These are phyloP conservation scores for Claviceps sp. DNA, from an alignment of 2,329 filamentous ascomycete genomes.

Conservation along the genomic window DNA sequence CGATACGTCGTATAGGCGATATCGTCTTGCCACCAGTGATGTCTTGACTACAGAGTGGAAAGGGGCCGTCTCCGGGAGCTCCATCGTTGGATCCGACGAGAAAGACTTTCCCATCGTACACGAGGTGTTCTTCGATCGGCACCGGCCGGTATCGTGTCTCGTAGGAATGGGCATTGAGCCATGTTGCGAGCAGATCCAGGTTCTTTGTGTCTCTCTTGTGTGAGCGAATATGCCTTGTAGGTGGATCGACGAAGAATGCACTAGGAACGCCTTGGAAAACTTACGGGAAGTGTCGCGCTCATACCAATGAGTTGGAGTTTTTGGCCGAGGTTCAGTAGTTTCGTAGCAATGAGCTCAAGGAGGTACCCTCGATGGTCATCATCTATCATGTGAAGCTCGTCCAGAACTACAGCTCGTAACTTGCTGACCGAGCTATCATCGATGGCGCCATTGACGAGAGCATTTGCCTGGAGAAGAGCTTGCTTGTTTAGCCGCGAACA, in stretches of 20 bases:
- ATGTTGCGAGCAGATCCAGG: slow-evolving; percentile 51
- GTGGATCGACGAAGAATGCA: not conserved
- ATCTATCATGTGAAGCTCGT: slow-evolving; percentile 73
- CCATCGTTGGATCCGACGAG: slow-evolving; percentile 40
- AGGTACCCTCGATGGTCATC: slow-evolving; percentile 65
- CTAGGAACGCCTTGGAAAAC: slow-evolving; percentile 8
- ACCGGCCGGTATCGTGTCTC: slow-evolving; percentile 60
- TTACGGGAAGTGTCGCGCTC: slow-evolving; percentile 63
- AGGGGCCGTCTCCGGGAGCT: slow-evolving; percentile 40
- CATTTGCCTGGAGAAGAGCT: slow-evolving; percentile 45
- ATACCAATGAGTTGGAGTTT: slow-evolving; percentile 61
- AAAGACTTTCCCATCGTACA: slow-evolving; percentile 57
- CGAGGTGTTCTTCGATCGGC: slow-evolving; percentile 62
- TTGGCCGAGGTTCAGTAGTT: slow-evolving; percentile 55
- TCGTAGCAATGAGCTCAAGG: slow-evolving; percentile 60
- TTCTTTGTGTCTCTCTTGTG: slow-evolving; percentile 34
- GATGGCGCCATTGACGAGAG: slow-evolving; percentile 59
- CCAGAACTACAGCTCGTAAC: slow-evolving; percentile 54
- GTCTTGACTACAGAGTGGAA: slow-evolving; percentile 29
- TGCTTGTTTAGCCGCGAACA: slow-evolving; percentile 2
- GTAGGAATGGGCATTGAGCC: slow-evolving; percentile 59
- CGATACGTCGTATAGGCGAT: slow-evolving; percentile 32
- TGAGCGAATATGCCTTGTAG: not conserved
- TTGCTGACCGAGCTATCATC: slow-evolving; percentile 54
- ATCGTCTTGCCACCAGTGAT: slow-evolving; percentile 22